Conservation (phyloP, 345 rosid species). For the Salix purpurea region DNA sequence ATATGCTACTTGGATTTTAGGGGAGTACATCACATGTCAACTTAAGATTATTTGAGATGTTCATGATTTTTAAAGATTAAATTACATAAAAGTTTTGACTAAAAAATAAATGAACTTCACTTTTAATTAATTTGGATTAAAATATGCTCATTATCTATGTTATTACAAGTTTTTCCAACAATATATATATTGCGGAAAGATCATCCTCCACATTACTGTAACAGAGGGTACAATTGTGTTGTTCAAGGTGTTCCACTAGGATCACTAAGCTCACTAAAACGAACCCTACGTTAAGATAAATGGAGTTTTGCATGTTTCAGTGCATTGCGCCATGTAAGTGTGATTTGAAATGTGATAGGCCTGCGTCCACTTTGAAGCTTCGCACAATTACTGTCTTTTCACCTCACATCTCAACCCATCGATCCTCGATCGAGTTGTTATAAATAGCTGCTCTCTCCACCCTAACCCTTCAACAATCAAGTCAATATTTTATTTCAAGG, state of each 20-base stretch:
- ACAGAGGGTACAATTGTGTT: constrained; percentile 15
- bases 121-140: no score
- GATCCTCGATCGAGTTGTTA: constrained; percentile 1
- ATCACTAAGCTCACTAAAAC: constrained; percentile 9
- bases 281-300: not conserved
- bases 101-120: no score
- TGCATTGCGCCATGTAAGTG: not conserved
- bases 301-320: constrained; percentile 3
- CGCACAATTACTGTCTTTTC: not conserved
- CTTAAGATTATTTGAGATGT: no score
- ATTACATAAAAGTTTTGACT: no score
- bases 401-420: not conserved
- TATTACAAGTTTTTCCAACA: no score
- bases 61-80: no score
- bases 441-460: constrained; percentile 10
- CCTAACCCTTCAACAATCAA: not conserved
- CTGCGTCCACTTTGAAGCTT: not conserved
- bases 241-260: constrained; percentile 49
- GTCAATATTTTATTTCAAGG: not conserved
- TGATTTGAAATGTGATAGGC: constrained; percentile 15
- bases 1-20: no score
- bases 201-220: constrained; percentile 15
- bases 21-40: no score
- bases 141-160: no score
- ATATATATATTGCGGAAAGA: constrained; percentile 19